Evolutionary conservation across 148 eudicot species (phyloP), one percentile per base, ranked within the genome.

Genomic region (Cornus kousa): DNA sequence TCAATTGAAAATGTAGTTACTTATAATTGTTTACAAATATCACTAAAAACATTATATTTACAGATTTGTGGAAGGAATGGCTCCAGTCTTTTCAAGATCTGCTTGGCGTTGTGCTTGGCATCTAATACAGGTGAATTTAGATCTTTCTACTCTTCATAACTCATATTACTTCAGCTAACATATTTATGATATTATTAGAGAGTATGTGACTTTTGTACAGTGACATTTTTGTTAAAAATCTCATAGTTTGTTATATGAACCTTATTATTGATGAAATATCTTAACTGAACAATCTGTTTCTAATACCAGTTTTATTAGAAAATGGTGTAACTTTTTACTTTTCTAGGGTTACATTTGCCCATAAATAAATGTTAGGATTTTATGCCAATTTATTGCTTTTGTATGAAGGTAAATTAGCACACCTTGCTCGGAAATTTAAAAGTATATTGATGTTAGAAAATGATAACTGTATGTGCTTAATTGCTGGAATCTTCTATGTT

Each of bases 81-180:
- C 99, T 75, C 99, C 99, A 65, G 99, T 93, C 43, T 96, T 96
- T 85, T 96, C 98, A 40, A 91, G 89, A 86, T 86, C 97, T 82
- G 99, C 99, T 55, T 96, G 99, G 99, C 87, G 79, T 80, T 96
- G 99, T 88, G 80, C 97, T 39, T 96, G 99, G 99, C 97, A 96
- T 88, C 93, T 97, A 72, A 97, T 97, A 83, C 99, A 97, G 99
- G 99, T 92, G n/a, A 77, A 67, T 35, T 5, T 64, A 64, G 65
- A 16, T 9, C 31, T 67, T 6, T 60, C 11, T 20, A 35, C 4
- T 5, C 24, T 53, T 40, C 55, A 50, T 35, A 32, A 1, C 17
- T 16, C 16, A 1, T 23, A 5, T 37, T 19, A 65, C 13, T 66
- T 73, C 10, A 5, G 13, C 17, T 62, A 35, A n/a, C 48, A 74